phyloP scores from a whole-genome alignment of 192 early-diverging fungal species.

The Backusella mclennaniae region DNA sequence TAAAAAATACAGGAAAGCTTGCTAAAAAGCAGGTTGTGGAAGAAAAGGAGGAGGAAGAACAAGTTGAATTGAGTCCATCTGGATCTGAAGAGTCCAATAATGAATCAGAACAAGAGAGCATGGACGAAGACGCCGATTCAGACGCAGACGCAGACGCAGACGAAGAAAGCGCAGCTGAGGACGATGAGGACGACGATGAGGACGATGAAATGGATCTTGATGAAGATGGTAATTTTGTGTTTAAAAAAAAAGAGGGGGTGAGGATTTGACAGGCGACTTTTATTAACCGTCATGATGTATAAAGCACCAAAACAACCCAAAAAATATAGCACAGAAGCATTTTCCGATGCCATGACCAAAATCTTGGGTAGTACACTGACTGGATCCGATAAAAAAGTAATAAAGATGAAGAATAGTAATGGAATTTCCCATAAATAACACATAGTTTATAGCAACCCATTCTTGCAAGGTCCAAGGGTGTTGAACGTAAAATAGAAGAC shows the following conservation, averaged over 20 bases:
- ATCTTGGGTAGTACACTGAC: constrained; percentile 56
- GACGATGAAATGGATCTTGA: constrained; percentile 20
- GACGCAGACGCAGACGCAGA: constrained; percentile 44
- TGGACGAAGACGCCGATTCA: constrained; percentile 24
- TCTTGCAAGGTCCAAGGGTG: constrained; percentile 77
- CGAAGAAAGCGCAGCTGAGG: constrained; percentile 18
- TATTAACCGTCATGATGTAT: neutral
- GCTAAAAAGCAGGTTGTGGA: neutral
- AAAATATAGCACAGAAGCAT: constrained; percentile 55
- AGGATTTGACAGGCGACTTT: neutral
- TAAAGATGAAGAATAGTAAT: neutral
- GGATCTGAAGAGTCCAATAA: constrained; percentile 44
- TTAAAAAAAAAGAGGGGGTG: neutral
- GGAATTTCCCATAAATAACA: neutral
- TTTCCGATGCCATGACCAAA: constrained; percentile 66
- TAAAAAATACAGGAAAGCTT: neutral
- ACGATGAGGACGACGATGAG: neutral
- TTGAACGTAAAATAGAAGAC: constrained; percentile 81
- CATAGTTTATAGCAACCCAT: constrained; percentile 62
- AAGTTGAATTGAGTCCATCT: constrained; percentile 31
- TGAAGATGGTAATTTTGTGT: neutral
- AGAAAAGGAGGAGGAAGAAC: constrained; percentile 19
- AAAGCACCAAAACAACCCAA: constrained; percentile 25
- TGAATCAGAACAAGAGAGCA: constrained; percentile 28
- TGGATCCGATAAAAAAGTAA: constrained; percentile 40